Conservation (phyloP, 768 basidiomycete genomes). For the Daedalea quercina region DNA sequence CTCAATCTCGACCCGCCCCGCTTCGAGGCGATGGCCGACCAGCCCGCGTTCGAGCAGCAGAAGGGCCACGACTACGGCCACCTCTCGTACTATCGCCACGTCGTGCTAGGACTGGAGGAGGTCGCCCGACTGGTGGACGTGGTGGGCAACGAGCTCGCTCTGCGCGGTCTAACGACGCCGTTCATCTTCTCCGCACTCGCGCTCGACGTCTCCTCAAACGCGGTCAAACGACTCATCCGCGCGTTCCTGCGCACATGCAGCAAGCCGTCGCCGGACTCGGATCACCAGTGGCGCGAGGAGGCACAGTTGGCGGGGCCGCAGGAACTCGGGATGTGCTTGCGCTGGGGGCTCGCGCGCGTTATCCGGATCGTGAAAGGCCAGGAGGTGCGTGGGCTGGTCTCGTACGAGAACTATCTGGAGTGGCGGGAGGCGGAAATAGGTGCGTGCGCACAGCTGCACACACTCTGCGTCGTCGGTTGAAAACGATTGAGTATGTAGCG, state of each 20-base stretch:
- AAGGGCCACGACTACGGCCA: constrained; percentile 58
- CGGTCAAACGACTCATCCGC: constrained; percentile 72
- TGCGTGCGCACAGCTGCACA: constrained; percentile 31
- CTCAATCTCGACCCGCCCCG: constrained; percentile 26
- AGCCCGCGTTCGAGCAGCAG: constrained; percentile 15
- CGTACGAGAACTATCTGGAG: constrained; percentile 77
- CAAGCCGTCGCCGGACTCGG: constrained; percentile 30
- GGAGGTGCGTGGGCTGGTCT: constrained; percentile 76
- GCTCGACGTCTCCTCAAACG: constrained; percentile 73
- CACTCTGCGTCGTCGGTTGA: constrained; percentile 10
- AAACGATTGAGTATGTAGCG: constrained; percentile 29
- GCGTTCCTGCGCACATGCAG: constrained; percentile 67
- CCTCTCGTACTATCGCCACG: constrained; percentile 64
- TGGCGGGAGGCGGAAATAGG: constrained; percentile 83
- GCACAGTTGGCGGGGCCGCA: constrained; percentile 79
- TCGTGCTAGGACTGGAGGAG: constrained; percentile 71
- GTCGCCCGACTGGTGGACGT: constrained; percentile 66
- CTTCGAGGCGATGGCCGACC: constrained; percentile 15
- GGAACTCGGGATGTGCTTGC: constrained; percentile 85
- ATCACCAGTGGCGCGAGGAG: constrained; percentile 68
- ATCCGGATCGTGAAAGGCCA: constrained; percentile 62
- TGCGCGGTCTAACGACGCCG: constrained; percentile 75
- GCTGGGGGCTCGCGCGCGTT: constrained; percentile 86
- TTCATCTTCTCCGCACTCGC: constrained; percentile 89
- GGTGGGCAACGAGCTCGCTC: constrained; percentile 61